phyloP scores from a whole-genome alignment of 495 filamentous ascomycete genomes.

The Neurospora sp. region DNA sequence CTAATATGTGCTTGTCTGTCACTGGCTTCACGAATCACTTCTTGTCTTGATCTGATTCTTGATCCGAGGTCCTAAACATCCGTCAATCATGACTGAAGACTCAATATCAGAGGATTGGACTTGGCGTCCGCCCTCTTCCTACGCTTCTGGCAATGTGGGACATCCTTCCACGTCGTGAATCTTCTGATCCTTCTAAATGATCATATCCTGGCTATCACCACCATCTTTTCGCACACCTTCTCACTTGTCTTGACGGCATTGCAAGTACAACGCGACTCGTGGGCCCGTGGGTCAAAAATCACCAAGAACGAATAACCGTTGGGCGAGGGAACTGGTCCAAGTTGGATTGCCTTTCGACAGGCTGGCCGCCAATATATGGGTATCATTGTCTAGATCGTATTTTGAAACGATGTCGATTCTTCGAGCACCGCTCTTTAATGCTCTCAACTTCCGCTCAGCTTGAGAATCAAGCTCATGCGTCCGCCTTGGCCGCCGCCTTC shows the following conservation, averaged over 20 bases:
- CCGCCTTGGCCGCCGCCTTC: background rate
- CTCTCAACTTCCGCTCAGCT: background rate
- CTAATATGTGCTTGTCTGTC: background rate
- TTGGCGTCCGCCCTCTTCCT: background rate
- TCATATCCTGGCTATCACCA: background rate
- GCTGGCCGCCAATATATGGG: background rate
- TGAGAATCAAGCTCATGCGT: background rate
- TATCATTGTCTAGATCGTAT: background rate
- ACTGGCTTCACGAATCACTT: background rate
- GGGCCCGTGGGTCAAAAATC: background rate
- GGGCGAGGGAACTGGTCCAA: background rate
- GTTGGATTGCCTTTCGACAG: background rate
- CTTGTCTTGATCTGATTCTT: background rate
- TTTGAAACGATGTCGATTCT: background rate
- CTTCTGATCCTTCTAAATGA: background rate
- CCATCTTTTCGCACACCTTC: constrained; percentile 8
- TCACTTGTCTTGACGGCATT: constrained; percentile 6
- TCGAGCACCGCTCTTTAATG: background rate
- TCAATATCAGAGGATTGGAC: background rate
- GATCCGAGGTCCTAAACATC: background rate
- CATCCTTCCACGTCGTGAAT: background rate
- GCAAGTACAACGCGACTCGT: constrained; percentile 1
- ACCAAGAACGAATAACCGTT: background rate
- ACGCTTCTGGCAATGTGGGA: background rate
- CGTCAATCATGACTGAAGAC: background rate